Percentiles rank a stretch among this genome's conserved stretches.
Evolutionary conservation across 2,329 filamentous ascomycete genomes (phyloP).

Genomic region (Claviceps arundinis): DNA sequence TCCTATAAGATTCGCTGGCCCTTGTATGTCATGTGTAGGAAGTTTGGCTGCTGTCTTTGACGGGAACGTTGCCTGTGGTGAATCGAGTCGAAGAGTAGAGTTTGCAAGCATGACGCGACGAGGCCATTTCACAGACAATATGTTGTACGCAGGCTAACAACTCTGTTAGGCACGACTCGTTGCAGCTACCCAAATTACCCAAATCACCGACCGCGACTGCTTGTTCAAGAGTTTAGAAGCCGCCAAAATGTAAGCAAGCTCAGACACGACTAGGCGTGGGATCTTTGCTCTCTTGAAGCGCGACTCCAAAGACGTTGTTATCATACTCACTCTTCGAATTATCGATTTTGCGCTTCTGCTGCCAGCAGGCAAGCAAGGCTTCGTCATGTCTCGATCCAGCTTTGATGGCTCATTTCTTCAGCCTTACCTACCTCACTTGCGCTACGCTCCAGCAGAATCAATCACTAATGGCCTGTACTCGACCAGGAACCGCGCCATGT

Average conservation of each 20-base stretch:
- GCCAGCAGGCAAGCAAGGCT: not conserved
- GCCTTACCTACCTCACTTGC: constrained; percentile 9
- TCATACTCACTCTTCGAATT: not conserved
- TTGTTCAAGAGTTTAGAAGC: constrained; percentile 2
- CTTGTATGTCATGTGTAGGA: not conserved
- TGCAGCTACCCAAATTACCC: not conserved
- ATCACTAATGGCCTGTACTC: constrained; percentile 15
- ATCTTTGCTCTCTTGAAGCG: not conserved
- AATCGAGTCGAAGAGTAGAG: too few species aligned
- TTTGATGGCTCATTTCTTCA: constrained; percentile 16
- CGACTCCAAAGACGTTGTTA: not conserved
- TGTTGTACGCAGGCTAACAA: not conserved
- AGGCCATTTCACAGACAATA: not conserved
- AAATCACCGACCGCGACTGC: not conserved
- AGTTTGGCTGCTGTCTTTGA: too few species aligned
- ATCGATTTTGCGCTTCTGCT: not conserved
- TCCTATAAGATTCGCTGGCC: not conserved
- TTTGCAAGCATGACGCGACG: not conserved
- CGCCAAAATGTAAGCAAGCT: constrained; percentile 6
- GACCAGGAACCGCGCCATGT: constrained; percentile 58
- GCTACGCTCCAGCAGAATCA: constrained; percentile 9
- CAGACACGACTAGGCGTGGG: not conserved
- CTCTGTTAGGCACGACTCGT: not conserved
- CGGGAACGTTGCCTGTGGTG: too few species aligned
- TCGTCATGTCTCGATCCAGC: constrained; percentile 20